Evolutionary conservation across 1,284 basidiomycete genomes (phyloP).

Genomic region (Ceratobasidium sp.): DNA sequence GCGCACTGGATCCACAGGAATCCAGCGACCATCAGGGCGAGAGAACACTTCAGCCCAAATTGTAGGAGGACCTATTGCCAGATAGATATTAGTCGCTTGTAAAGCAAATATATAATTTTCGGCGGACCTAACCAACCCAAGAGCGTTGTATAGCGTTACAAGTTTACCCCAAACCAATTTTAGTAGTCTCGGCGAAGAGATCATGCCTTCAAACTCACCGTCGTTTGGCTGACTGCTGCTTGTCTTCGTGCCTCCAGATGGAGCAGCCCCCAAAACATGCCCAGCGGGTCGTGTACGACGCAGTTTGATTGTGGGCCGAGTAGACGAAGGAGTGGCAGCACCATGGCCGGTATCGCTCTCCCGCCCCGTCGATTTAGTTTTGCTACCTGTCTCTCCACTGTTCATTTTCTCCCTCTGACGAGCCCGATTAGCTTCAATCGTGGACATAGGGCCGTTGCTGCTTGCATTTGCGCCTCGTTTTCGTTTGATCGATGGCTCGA

Average conservation of each 20-base stretch:
- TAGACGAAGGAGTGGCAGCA: slow-evolving; percentile 6
- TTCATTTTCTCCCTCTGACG: not conserved
- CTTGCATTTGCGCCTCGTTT: slow-evolving; percentile 52
- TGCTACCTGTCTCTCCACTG: slow-evolving; percentile 58
- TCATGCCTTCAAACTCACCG: not conserved
- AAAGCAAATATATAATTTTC: slow-evolving; percentile 12
- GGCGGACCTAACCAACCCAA: slow-evolving; percentile 23
- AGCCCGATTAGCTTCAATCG: slow-evolving; percentile 48
- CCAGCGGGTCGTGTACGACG: slow-evolving; percentile 26
- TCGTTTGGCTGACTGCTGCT: not conserved
- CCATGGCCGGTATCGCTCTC: not conserved
- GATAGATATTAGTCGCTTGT: not conserved
- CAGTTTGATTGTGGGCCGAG: slow-evolving; percentile 26
- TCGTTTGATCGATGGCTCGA: slow-evolving; percentile 48
- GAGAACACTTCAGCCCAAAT: slow-evolving; percentile 99
- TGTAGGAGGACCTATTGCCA: slow-evolving; percentile 66
- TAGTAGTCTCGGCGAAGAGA: not conserved
- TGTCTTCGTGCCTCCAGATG: not conserved
- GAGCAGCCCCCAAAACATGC: slow-evolving; percentile 21
- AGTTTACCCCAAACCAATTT: not conserved
- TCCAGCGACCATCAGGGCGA: slow-evolving; percentile 87
- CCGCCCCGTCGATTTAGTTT: not conserved
- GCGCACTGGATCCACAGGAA: slow-evolving; percentile 88
- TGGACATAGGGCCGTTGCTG: slow-evolving; percentile 50
- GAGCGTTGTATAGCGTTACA: not conserved